Evolutionary conservation across 2,329 filamentous ascomycete species (phyloP), one percentile per base, ranked within the genome.

Genomic region (Neopestalotiopsis sp.): DNA sequence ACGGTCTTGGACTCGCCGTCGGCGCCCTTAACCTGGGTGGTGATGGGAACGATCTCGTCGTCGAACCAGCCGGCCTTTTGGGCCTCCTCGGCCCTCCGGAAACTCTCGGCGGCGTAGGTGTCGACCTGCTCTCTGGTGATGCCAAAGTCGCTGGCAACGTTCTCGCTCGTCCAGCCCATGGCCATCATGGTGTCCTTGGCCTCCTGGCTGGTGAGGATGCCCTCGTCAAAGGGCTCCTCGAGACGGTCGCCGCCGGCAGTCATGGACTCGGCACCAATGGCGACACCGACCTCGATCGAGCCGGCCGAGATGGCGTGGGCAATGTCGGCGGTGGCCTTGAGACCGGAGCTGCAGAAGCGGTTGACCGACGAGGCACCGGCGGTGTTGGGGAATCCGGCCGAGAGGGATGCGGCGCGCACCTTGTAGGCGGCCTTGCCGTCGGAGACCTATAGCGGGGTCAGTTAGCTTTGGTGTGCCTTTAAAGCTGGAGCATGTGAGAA

Each of bases 91-190:
- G 96, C 96, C 62, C 94, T 89, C 73, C 91, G 89, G 86, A 94
- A 99, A 61, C 91, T 94, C 84, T 97, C 94, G 10, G 92, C 92
- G 0, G 96, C 94, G 80, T 91, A 98, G 73, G 87, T 85, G 81
- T 99, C 96, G 83, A 98, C 93, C 79, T 84, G 83, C 78, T 95
- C 90, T 70, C 96, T 89, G 2, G 89, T 84, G 79, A 99, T 91
- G 78, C 92, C 89, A 81, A 98, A 98, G 83, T 98, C 96, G 63
- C 90, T 90, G 75, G 92, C 94, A 34, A 99, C 94, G 79, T 98
- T 98, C 86, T 99, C 96, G 70, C 92, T 95, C 2, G 96, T 99
- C 89, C 97, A 97, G 28, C 96, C 96, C 96, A 99, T 99, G 73
- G 95, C 93, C 87, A 94, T 89, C 89, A 95, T 89, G 86, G 94